Evolutionary conservation across 2,329 filamentous ascomycete species (phyloP).

Genomic region (Aspergillus sp.): DNA sequence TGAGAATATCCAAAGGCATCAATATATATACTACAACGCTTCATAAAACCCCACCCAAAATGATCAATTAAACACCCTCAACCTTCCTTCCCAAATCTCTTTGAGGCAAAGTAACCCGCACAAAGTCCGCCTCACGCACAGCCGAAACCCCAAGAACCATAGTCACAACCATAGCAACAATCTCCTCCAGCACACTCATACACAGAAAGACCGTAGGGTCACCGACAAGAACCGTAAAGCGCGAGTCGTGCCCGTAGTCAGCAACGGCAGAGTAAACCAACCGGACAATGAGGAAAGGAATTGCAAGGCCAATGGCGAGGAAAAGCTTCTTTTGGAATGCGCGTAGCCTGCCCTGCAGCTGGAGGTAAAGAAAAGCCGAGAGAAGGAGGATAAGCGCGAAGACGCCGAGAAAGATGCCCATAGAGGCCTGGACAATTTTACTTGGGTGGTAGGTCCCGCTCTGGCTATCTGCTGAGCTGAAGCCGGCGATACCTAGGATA

Average conservation of each 20-base stretch:
- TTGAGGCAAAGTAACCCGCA: no score
- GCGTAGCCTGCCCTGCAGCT: constrained; percentile 10
- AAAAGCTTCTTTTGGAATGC: constrained; percentile 29
- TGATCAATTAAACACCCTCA: no score
- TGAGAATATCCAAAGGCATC: no score
- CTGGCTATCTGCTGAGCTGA: constrained; percentile 12
- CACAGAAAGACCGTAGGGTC: constrained; percentile 31
- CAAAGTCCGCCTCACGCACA: not conserved
- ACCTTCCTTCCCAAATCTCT: no score
- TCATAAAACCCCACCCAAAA: no score
- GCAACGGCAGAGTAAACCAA: constrained; percentile 26
- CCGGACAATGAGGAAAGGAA: constrained; percentile 28
- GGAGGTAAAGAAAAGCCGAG: constrained; percentile 14
- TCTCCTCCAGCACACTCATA: constrained; percentile 33
- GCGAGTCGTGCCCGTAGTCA: no score
- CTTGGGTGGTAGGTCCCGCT: constrained; percentile 2
- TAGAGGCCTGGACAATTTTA: constrained; percentile 21
- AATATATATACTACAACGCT: no score
- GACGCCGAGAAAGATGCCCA: constrained; percentile 26
- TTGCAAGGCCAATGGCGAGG: constrained; percentile 24
- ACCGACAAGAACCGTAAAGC: constrained; percentile 12
- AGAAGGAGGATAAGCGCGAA: constrained; percentile 19
- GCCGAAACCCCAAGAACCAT: constrained; percentile 22
- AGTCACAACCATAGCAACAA: constrained; percentile 24
- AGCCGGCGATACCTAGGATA: constrained; percentile 26